These are phyloP conservation scores for Boletus reticulatus DNA, from an alignment of 768 basidiomycete species.

Conservation along the genomic window DNA sequence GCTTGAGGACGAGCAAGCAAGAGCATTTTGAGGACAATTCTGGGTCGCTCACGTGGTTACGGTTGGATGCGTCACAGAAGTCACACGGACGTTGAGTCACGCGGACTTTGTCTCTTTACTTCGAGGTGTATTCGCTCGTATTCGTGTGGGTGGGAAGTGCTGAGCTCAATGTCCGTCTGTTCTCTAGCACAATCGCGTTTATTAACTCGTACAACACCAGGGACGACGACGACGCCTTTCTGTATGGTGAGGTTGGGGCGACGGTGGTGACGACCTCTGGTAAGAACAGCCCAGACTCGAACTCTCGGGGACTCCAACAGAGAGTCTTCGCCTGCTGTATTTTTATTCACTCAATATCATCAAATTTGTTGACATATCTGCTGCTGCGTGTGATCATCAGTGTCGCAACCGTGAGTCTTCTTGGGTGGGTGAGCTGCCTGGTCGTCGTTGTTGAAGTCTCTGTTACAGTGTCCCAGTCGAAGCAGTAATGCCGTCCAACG, in stretches of 20 bases:
- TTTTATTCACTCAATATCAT: slow-evolving; percentile 34
- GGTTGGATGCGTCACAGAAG: slow-evolving; percentile 18
- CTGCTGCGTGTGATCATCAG: slow-evolving; percentile 44
- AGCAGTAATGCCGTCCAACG: slow-evolving; percentile 43
- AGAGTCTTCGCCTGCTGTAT: slow-evolving; percentile 34
- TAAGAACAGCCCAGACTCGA: slow-evolving; percentile 39
- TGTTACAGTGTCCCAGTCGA: slow-evolving; percentile 40
- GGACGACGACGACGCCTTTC: slow-evolving; percentile 81
- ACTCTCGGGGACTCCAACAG: slow-evolving; percentile 22
- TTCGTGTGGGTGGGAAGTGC: slow-evolving; percentile 18
- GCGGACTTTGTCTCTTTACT: slow-evolving; percentile 22
- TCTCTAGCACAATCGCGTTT: slow-evolving; percentile 14
- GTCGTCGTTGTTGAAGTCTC: slow-evolving; percentile 16
- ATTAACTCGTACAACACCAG: slow-evolving; percentile 36
- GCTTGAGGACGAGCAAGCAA: slow-evolving; percentile 11
- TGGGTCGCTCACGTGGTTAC: neutral
- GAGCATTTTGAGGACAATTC: neutral
- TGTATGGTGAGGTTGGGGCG: slow-evolving; percentile 59
- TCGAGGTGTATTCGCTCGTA: slow-evolving; percentile 17
- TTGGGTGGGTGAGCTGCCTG: slow-evolving; percentile 22
- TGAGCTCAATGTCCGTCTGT: slow-evolving; percentile 30
- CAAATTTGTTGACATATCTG: slow-evolving; percentile 40
- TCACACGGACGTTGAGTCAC: slow-evolving; percentile 27
- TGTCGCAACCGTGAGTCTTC: slow-evolving; percentile 61
- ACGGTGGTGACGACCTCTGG: slow-evolving; percentile 40